A percentile compares a stretch with the other conserved stretches of the same genome.
Conservation (phyloP, 768 basidiomycete species). For the Rhodotorula taiwanensis region DNA sequence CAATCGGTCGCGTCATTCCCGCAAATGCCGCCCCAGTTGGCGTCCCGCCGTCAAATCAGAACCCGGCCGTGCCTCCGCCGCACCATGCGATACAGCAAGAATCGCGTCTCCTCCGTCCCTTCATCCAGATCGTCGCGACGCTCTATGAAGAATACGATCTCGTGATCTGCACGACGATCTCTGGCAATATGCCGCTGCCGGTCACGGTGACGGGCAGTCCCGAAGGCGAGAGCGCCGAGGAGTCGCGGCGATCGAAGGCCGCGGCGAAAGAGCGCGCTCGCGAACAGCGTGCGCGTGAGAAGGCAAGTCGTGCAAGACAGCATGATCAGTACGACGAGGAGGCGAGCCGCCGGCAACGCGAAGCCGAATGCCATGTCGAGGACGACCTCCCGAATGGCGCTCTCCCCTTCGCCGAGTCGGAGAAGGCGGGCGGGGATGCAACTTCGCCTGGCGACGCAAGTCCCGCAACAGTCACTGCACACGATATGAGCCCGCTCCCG, state of each 20-base stretch:
- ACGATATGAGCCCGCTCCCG: no score
- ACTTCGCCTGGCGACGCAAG: no score
- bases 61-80: neutral
- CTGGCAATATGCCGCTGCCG: slow-evolving; percentile 3
- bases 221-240: neutral
- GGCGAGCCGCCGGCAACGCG: no score
- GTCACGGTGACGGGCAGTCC: neutral
- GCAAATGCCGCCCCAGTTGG: accelerated
- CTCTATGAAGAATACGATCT: neutral
- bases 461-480: no score
- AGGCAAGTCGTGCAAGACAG: no score
- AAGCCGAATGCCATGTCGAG: no score
- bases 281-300: neutral
- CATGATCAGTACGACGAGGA: no score
- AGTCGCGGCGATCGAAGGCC: neutral
- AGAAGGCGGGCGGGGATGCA: no score
- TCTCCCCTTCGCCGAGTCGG: no score
- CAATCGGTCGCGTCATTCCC: neutral
- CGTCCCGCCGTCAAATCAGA: neutral
- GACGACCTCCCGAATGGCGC: no score
- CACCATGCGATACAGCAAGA: neutral
- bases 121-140: slow-evolving; percentile 10
- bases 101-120: neutral
- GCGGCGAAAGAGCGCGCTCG: neutral
- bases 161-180: slow-evolving; percentile 1